phyloP scores from a whole-genome alignment of 1,284 basidiomycete genomes.

The Cryptococcus maquisensis region DNA sequence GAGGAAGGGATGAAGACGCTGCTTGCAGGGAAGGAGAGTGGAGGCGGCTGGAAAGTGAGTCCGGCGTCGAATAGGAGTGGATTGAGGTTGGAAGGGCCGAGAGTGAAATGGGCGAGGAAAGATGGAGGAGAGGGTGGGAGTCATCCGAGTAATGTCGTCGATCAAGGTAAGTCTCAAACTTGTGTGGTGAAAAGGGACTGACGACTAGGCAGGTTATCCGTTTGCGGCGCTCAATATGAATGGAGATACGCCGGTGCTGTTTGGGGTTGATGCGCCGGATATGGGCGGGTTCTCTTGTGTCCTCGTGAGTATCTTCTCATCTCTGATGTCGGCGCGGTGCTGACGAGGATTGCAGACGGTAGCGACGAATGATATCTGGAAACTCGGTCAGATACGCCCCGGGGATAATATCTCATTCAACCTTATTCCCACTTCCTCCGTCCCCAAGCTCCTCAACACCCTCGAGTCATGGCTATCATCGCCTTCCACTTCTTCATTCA shows the following conservation, averaged over 20 bases:
- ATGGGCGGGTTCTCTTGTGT: constrained; percentile 27
- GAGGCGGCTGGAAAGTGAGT: constrained; percentile 25
- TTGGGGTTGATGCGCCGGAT: constrained; percentile 28
- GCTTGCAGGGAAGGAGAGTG: constrained; percentile 18
- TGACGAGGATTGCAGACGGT: not conserved
- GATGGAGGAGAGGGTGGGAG: constrained; percentile 65
- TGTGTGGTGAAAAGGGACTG: not conserved
- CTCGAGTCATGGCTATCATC: not conserved
- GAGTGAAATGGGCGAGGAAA: constrained; percentile 57
- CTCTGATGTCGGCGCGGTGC: not conserved
- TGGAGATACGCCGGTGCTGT: constrained; percentile 63
- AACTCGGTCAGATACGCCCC: constrained; percentile 41
- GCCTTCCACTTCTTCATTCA: not conserved
- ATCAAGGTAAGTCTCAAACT: constrained; percentile 46
- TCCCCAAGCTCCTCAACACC: not conserved
- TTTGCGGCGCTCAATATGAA: constrained; percentile 59
- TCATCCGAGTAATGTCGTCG: constrained; percentile 66
- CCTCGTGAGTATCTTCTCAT: not conserved
- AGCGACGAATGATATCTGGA: constrained; percentile 21
- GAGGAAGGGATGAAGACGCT: constrained; percentile 19
- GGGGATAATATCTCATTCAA: constrained; percentile 31
- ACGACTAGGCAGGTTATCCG: constrained; percentile 52
- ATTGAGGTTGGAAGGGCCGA: constrained; percentile 45
- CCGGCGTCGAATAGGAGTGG: constrained; percentile 38
- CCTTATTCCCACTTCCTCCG: not conserved